Base-by-base conservation (phyloP, 371 early-diverging fungal genomes). In the Syncephalastrum racemosum region DNA sequence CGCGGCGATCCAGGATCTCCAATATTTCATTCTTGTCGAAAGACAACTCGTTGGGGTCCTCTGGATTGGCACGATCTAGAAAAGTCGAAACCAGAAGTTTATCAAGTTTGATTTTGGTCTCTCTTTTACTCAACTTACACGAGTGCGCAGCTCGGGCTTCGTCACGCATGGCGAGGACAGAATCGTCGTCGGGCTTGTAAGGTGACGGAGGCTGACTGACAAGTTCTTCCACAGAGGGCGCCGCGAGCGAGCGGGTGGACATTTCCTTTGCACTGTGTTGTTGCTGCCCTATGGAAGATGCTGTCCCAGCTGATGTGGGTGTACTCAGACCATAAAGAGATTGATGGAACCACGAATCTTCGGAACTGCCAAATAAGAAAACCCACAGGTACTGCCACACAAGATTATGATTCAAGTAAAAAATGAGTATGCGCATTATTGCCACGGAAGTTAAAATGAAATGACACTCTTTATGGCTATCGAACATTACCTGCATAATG, bases 1-100 rank as follows among this genome's bases (percentile, higher is more conserved):
- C 97, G 65, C 87, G 86, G 61, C 83, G 89, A 68, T 95, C 93
- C 20, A 91, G 64, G 47, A 97, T 85, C 46, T 92, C 92, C 67
- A 97, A 63, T 3, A 85, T 61, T 55, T 96, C 95, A 53, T 87
- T 91, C 72, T 94, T 94, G 7, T 55, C 66, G 73, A 96, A 94
- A 2, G 89, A 85, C 6, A 97, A 64, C 69, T 97, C 97, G 61
- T 91, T 91, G 20, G 91, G 90, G 74, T 97, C 97, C 39, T 90
- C 90, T 0, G 88, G 84, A 74, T 88, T 93, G 22, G 96, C 94
- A 25, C 81, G 79, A 66, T 91, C 82, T 82, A 67, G 41, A 52
- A n/a, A 25, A 60, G 43, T 22, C 20, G 16, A 12, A 49, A 50
- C 8, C 22, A 58, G 24, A 22, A 22, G 10, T 15, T 15, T 1